Conservation (phyloP, 495 filamentous ascomycete species). For the Acidiella bohemica region DNA sequence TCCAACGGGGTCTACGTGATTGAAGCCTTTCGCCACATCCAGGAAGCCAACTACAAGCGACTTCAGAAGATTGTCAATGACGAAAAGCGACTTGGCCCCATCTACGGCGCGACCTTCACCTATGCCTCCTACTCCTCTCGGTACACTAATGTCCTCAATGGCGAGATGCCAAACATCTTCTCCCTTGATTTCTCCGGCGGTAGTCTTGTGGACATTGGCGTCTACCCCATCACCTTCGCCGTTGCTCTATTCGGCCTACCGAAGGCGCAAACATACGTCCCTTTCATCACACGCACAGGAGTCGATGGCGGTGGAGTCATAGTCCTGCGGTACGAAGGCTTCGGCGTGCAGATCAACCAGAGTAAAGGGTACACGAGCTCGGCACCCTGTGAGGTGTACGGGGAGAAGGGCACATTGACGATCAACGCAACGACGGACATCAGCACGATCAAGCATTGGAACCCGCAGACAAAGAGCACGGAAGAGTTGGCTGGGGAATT, state of each 20-base stretch:
- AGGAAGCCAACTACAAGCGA: conserved; percentile 23
- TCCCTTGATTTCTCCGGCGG: conserved; percentile 19
- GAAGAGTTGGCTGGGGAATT: conserved; percentile 19
- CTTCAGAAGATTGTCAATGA: conserved; percentile 13
- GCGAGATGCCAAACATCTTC: conserved; percentile 24
- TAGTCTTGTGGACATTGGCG: conserved; percentile 23
- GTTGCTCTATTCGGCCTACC: conserved; percentile 21
- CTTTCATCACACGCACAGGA: conserved; percentile 23
- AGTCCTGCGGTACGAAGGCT: conserved; percentile 24
- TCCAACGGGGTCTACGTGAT: conserved; percentile 22
- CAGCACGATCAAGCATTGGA: conserved; percentile 20
- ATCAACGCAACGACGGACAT: conserved; percentile 28
- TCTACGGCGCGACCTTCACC: conserved; percentile 25
- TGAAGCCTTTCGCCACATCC: conserved; percentile 29
- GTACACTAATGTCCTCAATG: conserved; percentile 25
- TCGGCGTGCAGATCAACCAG: conserved; percentile 23
- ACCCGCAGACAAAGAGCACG: conserved; percentile 22
- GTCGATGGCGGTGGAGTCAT: conserved; percentile 27
- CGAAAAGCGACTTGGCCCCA: conserved; percentile 17
- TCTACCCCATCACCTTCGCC: conserved; percentile 23
- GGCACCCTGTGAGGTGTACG: conserved; percentile 25
- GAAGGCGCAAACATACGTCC: conserved; percentile 22
- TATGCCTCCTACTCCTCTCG: conserved; percentile 26
- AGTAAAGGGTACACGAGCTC: conserved; percentile 23
- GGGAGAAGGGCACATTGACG: conserved; percentile 26